phyloP scores from a whole-genome alignment of 1,284 basidiomycete genomes.

The Moniliella sp. region DNA sequence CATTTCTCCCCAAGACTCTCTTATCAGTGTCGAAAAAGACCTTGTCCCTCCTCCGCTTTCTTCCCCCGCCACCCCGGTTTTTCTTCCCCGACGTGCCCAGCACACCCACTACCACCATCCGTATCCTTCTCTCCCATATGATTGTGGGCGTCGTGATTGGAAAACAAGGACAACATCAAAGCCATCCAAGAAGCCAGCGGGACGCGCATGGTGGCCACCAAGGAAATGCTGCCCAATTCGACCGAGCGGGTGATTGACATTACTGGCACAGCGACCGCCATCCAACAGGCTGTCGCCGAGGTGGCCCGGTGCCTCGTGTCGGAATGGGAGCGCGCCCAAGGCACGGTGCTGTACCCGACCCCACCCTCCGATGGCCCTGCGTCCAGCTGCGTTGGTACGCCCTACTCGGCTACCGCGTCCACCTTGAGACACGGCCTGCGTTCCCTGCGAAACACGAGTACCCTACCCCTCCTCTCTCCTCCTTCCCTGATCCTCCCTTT shows the following conservation, averaged over 20 bases:
- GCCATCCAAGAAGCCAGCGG: conserved; percentile 33
- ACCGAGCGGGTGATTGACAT: conserved; percentile 69
- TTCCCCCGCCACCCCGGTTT: too few species aligned
- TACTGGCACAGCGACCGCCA: conserved; percentile 71
- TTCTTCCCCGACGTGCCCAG: conserved; percentile 37
- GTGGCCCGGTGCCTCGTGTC: conserved; percentile 84
- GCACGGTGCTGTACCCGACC: conserved; percentile 72
- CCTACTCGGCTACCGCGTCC: neutral
- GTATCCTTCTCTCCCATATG: conserved; percentile 39
- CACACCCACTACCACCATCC: conserved; percentile 78
- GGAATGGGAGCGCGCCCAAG: conserved; percentile 74
- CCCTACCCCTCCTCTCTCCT: too few species aligned
- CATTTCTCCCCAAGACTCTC: too few species aligned
- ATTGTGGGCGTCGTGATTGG: conserved; percentile 35
- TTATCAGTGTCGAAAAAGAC: too few species aligned
- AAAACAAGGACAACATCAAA: conserved; percentile 34
- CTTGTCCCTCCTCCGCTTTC: too few species aligned
- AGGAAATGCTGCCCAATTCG: conserved; percentile 34
- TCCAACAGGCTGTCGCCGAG: conserved; percentile 73
- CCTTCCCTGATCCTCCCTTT: too few species aligned
- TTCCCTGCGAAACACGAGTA: conserved; percentile 1
- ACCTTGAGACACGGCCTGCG: neutral
- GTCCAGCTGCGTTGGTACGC: neutral
- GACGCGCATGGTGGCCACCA: conserved; percentile 33
- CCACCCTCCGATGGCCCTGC: conserved; percentile 25